phyloP scores from a whole-genome alignment of 2,329 filamentous ascomycete species.

The Sphaerulina musiva region DNA sequence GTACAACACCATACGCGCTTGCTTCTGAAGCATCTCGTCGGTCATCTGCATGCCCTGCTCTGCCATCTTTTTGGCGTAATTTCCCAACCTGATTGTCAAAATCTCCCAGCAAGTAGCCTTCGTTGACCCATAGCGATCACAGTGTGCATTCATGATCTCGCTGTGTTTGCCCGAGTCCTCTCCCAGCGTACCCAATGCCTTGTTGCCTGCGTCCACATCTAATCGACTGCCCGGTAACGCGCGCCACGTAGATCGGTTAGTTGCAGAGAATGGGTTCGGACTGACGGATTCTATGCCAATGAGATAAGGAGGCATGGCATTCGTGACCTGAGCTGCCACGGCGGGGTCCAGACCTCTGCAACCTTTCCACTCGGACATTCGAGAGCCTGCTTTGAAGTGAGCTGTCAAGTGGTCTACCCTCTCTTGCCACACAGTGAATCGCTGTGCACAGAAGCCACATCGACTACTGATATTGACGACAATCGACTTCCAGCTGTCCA shows the following conservation, averaged over 20 bases:
- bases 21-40: slow-evolving; percentile 45
- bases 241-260: slow-evolving; percentile 25
- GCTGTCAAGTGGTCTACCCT: slow-evolving; percentile 49
- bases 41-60: slow-evolving; percentile 39
- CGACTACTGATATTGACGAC: slow-evolving; percentile 49
- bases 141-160: slow-evolving; percentile 8
- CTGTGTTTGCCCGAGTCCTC: slow-evolving; percentile 7
- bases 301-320: slow-evolving; percentile 48
- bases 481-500: slow-evolving; percentile 59
- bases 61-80: slow-evolving; percentile 38
- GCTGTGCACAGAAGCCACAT: slow-evolving; percentile 49
- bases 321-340: slow-evolving; percentile 44
- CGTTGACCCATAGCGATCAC: slow-evolving; percentile 6
- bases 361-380: slow-evolving; percentile 51
- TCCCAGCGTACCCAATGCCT: not conserved
- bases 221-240: slow-evolving; percentile 2
- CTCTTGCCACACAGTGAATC: slow-evolving; percentile 47
- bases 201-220: slow-evolving; percentile 1
- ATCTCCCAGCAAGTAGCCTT: slow-evolving; percentile 46
- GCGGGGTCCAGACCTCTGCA: slow-evolving; percentile 48
- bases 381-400: slow-evolving; percentile 49
- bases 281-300: slow-evolving; percentile 44
- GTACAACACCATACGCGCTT: slow-evolving; percentile 45
- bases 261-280: slow-evolving; percentile 45
- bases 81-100: slow-evolving; percentile 42